Base-by-base conservation (phyloP, 148 eudicot genomes). In the Nyssa sinensis region DNA sequence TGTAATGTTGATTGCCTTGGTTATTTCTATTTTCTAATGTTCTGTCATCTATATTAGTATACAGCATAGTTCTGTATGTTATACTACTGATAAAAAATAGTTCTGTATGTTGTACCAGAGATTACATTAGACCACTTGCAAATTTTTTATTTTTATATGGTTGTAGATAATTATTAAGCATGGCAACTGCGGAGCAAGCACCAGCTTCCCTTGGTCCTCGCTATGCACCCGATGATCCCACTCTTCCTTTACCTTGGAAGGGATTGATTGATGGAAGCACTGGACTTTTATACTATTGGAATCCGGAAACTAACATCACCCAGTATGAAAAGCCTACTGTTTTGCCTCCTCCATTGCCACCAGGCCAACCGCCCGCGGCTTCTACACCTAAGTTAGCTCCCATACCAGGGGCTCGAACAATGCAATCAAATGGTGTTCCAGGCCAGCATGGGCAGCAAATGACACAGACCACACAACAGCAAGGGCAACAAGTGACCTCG, bases 151-250 rank as follows among this genome's bases (percentile, higher is more conserved):
- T 27, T 28, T 55, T 64, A 61, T 33, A 7, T 61, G 37, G 25
- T 24, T 41, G 64, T 32, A 70, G 81, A 55, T 62, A 62, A 70
- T 23, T 70, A 64, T 83, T 58, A 17, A 77, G 71, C 55, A 94
- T 91, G 98, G 83, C 93, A 62, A 86, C 86, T 77, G 81, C 84
- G 34, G 99, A 95, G 78, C 90, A 88, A 67, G 79, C 95, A 28
- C 37, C 88, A 37, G 87, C 86, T 71, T 69, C 88, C 21, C 75
- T 79, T 76, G 98, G 97, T 67, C 97, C 97, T n/a, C 91, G 99
- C 30, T 95, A 89, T 78, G 99, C 97, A 1, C 99, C 99, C 16
- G 96, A 93, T 71, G 99, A 95, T 78, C 99, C 99, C 33, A 84
- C 86, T 39, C 86, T 95, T 74, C 97, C 97, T 27, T 81, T 83